Evolutionary conservation across 2,329 filamentous ascomycete genomes (phyloP).

Genomic region (Sclerotiophoma versabilis): DNA sequence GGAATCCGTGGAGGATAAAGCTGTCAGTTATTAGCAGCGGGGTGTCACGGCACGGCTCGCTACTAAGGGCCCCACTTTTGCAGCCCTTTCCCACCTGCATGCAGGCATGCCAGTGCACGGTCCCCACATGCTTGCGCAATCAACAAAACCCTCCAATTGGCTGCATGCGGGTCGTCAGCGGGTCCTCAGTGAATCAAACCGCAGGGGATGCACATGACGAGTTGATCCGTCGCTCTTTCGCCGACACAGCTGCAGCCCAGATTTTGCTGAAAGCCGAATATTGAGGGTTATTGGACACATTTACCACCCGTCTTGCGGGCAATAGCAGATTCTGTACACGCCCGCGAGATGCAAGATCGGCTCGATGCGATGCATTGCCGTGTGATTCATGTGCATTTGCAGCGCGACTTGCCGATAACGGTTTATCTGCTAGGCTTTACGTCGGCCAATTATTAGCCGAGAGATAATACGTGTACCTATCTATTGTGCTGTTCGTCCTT

Average conservation of each 20-base stretch:
- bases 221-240: background rate
- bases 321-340: background rate
- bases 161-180: no score
- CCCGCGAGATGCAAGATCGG: no score
- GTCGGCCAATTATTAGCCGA: constrained; percentile 1
- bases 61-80: background rate
- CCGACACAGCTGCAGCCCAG: background rate
- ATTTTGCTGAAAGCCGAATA: background rate
- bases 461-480: background rate
- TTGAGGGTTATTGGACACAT: background rate
- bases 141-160: background rate
- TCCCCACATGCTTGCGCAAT: background rate
- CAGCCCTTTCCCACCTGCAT: background rate
- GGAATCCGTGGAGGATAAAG: background rate
- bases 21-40: constrained; percentile 11
- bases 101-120: background rate
- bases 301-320: background rate
- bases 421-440: background rate
- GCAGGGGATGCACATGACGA: background rate
- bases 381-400: background rate
- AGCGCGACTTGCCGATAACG: background rate
- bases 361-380: background rate
- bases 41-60: constrained; percentile 20
- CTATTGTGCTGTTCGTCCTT: background rate
- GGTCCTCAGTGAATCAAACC: background rate